A percentile compares a stretch with the other conserved stretches of the same genome.
Conservation (phyloP, 768 basidiomycete species). For the Multifurca ochricompacta region DNA sequence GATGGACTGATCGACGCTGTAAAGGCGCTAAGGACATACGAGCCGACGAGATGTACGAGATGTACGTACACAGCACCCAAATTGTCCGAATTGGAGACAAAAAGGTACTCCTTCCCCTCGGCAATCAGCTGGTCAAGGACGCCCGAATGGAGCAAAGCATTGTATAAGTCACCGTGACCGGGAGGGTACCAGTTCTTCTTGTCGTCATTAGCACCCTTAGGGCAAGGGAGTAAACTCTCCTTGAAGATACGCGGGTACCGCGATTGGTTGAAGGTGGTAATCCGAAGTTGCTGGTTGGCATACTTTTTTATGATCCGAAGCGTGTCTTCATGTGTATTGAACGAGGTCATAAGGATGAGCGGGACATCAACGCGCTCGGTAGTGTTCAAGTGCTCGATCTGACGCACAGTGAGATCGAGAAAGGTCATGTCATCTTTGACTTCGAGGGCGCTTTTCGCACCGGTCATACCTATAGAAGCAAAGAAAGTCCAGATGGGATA, state of each 20-base stretch:
- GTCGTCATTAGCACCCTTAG: slow-evolving; percentile 47
- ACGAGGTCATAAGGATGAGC: slow-evolving; percentile 76
- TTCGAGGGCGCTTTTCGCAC: slow-evolving; percentile 66
- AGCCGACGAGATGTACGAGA: neutral
- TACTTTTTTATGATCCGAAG: slow-evolving; percentile 75
- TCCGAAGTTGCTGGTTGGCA: slow-evolving; percentile 69
- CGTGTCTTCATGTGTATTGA: slow-evolving; percentile 76
- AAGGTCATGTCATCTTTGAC: slow-evolving; percentile 68
- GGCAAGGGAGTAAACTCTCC: slow-evolving; percentile 58
- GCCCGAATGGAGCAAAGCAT: slow-evolving; percentile 61
- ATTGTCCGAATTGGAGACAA: slow-evolving; percentile 74
- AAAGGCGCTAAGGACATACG: neutral
- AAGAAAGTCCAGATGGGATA: neutral
- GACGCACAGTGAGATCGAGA: slow-evolving; percentile 55
- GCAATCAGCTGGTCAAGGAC: slow-evolving; percentile 64
- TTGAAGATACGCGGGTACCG: slow-evolving; percentile 68
- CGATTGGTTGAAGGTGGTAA: slow-evolving; percentile 65
- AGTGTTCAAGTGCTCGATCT: slow-evolving; percentile 65
- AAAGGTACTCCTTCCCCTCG: slow-evolving; percentile 71
- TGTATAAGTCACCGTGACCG: slow-evolving; percentile 70
- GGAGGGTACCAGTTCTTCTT: slow-evolving; percentile 73
- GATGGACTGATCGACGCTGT: slow-evolving; percentile 62
- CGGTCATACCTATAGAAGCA: slow-evolving; percentile 38
- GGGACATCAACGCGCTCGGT: slow-evolving; percentile 58
- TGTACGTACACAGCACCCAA: slow-evolving; percentile 51